Conservation (phyloP, 2,329 filamentous ascomycete genomes). For the Dothideomycetes sp. region DNA sequence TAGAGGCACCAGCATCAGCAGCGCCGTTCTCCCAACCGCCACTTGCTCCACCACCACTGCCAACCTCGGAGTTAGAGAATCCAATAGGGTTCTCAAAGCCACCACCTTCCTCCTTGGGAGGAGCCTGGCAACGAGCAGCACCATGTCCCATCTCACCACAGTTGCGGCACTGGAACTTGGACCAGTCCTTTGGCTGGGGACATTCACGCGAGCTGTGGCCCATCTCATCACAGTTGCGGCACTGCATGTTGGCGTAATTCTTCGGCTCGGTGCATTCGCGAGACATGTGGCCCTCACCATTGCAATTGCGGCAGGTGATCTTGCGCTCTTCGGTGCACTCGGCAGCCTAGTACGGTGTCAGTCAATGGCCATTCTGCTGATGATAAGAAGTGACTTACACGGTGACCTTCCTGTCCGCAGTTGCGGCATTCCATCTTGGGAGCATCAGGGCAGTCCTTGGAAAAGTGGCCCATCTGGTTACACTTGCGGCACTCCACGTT, state of each 20-base stretch:
- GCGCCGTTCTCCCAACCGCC: too few species aligned
- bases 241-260: conserved; percentile 20
- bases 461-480: conserved; percentile 21
- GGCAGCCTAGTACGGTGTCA: conserved; percentile 18
- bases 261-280: conserved; percentile 51
- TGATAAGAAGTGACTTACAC: too few species aligned
- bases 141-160: conserved; percentile 25
- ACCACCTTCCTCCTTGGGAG: conserved; percentile 18
- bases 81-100: not conserved
- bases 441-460: conserved; percentile 20
- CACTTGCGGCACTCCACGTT: conserved; percentile 24
- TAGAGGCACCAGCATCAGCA: conserved; percentile 7
- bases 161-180: conserved; percentile 36
- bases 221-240: conserved; percentile 20
- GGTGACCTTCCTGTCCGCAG: conserved; percentile 41
- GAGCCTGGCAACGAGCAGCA: conserved; percentile 16
- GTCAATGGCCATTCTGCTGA: too few species aligned
- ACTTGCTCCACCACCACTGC: conserved; percentile 8
- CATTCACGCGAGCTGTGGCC: conserved; percentile 56
- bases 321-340: conserved; percentile 24
- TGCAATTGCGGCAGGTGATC: conserved; percentile 21
- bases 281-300: conserved; percentile 32
- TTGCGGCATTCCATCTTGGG: conserved; percentile 41
- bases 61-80: conserved; percentile 6
- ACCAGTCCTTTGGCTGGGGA: conserved; percentile 46